phyloP scores from a whole-genome alignment of 257 asterid species.

The Linderniella brevidens region DNA sequence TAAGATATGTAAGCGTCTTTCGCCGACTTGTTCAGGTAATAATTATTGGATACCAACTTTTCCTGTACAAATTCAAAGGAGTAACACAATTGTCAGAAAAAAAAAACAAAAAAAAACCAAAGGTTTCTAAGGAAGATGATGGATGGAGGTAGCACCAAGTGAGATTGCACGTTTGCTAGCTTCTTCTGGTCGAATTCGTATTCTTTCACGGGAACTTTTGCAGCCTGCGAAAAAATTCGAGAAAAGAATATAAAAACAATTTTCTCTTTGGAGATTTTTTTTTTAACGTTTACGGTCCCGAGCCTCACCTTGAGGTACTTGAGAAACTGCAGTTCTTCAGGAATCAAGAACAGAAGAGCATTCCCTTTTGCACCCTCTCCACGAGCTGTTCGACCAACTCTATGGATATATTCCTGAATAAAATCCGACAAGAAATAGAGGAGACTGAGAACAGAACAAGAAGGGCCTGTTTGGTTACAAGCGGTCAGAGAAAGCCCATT shows the following conservation, averaged over 20 bases:
- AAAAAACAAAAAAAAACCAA: background rate
- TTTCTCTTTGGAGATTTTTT: background rate
- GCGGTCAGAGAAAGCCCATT: too few relatives aligned
- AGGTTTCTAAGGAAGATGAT: background rate
- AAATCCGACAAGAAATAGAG: background rate
- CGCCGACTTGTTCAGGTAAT: slow-evolving; percentile 69
- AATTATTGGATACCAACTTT: slow-evolving; percentile 52
- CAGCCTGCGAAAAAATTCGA: slow-evolving; percentile 39
- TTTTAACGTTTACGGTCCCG: too few relatives aligned
- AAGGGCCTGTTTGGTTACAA: too few relatives aligned
- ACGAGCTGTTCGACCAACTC: slow-evolving; percentile 98
- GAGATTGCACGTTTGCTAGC: slow-evolving; percentile 66
- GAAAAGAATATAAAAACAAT: background rate
- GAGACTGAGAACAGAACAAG: too few relatives aligned
- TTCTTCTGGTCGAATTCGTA: slow-evolving; percentile 64
- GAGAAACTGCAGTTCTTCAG: slow-evolving; percentile 75
- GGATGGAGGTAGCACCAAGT: slow-evolving; percentile 32
- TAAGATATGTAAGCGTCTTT: slow-evolving; percentile 90
- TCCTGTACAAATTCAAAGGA: slow-evolving; percentile 36
- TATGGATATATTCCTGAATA: slow-evolving; percentile 80
- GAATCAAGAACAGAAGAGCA: slow-evolving; percentile 87
- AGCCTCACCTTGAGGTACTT: slow-evolving; percentile 56
- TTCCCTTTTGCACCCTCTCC: slow-evolving; percentile 95
- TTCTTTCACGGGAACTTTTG: slow-evolving; percentile 82
- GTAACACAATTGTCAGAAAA: background rate